Evolutionary conservation across 2,329 filamentous ascomycete genomes (phyloP), one percentile per base, ranked within the genome.

Genomic region (Lachnellula occidentalis): DNA sequence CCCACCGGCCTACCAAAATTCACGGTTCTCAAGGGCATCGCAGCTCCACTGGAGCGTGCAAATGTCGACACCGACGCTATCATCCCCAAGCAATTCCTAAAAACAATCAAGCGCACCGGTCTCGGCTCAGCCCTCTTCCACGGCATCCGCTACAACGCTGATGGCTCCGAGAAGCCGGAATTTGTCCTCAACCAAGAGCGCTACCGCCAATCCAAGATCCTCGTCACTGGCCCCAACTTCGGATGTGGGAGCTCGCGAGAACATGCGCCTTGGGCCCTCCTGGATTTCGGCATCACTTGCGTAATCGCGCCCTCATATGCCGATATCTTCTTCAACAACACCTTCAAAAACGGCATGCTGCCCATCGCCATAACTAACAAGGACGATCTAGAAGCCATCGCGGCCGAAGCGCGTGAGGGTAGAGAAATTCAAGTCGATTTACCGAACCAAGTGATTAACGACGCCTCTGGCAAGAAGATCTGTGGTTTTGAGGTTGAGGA

Each of bases 291-390:
- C 63, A 96, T 99, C 76, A 90, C 87, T 70, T 92, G 87, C 71
- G 80, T 97, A 67, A 95, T 97, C 64, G 94, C 92, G 1, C 90
- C 90, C 1, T 92, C 88, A n/a, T 89, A 82, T 63, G 88, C 87
- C 55, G 90, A 95, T 69, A 99, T 99, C 72, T 96, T 96, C 83
- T 95, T 92, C 83, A 96, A 96, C 83, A 99, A 99, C 79, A 94
- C 88, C n/a, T 97, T 96, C 82, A 97, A 99, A 81, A 99, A 99
- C 77, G 92, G 92, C 76, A 97, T 97, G 94, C 78, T 97, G 60
- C 92, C 92, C 47, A 83, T 97, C 58, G 74, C 79, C 56, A 87
- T 97, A 68, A 75, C 79, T 34, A 83, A 92, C 70, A 73, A 83
- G 61, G 76, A 74, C 1, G 78, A 81, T 34, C 76, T 96, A 4